A percentile compares a stretch with the other conserved stretches of the same genome.
Conservation (phyloP, 768 basidiomycete species). For the Leccinum aurantiacum region DNA sequence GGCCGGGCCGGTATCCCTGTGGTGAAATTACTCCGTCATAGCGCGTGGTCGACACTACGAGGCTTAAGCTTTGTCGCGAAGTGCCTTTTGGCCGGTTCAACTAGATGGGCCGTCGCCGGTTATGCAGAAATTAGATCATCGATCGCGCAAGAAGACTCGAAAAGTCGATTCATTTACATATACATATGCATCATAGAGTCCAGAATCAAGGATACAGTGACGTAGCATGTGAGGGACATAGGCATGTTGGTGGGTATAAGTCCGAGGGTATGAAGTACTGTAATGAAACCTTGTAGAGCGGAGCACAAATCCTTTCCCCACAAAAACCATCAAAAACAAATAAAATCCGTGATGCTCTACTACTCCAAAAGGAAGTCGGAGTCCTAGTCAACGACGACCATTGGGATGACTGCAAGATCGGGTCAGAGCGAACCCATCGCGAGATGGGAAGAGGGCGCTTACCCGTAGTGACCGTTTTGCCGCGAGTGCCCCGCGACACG, state of each 20-base stretch:
- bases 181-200: neutral
- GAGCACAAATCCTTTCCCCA: too few relatives aligned
- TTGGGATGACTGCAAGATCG: neutral
- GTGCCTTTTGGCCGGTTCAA: neutral
- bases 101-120: neutral
- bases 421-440: neutral
- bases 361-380: too few relatives aligned
- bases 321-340: too few relatives aligned
- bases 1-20: neutral
- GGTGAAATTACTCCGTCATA: neutral
- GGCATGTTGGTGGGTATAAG: too few relatives aligned
- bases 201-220: too few relatives aligned
- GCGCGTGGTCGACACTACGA: neutral
- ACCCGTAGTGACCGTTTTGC: neutral
- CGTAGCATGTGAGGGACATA: too few relatives aligned
- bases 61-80: neutral
- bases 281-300: too few relatives aligned
- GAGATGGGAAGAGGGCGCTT: neutral
- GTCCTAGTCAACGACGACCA: neutral
- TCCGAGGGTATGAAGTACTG: too few relatives aligned
- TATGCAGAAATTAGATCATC: neutral
- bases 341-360: neutral
- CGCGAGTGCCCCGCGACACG: neutral
- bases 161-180: neutral
- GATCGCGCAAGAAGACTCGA: neutral